Percentiles rank a stretch among this genome's conserved stretches.
phyloP scores from a whole-genome alignment of 2,329 filamentous ascomycete genomes.

The Stachybotrys elegans region DNA sequence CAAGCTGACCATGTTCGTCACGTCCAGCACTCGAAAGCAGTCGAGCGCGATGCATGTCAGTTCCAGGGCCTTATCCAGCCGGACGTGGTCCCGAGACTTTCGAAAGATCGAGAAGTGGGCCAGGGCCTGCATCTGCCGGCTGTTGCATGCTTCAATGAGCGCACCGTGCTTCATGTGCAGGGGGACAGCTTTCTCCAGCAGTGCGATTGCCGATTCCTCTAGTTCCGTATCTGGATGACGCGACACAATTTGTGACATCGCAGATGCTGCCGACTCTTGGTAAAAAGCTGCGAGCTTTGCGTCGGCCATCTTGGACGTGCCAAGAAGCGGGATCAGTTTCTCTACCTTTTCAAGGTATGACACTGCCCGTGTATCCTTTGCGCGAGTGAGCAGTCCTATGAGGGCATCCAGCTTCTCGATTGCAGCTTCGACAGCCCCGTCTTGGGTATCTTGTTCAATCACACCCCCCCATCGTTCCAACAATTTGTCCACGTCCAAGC shows the following conservation, averaged over 20 bases:
- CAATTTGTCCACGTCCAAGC: not conserved
- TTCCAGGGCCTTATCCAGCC: not conserved
- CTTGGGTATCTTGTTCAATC: not conserved
- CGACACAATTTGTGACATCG: not conserved
- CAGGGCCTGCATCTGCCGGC: constrained; percentile 1
- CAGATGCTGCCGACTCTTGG: not conserved
- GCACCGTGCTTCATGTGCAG: not conserved
- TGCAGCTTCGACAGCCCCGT: not conserved
- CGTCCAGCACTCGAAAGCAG: not conserved
- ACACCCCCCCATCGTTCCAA: not conserved
- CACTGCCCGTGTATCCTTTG: not conserved
- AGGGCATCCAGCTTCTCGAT: not conserved
- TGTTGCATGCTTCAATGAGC: not conserved
- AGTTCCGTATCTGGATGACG: not conserved
- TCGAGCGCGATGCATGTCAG: not conserved
- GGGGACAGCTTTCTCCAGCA: not conserved
- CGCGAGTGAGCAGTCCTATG: not conserved
- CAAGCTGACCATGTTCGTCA: not conserved
- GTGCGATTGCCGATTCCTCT: not conserved
- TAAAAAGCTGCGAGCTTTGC: not conserved
- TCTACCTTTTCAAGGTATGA: not conserved
- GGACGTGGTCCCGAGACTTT: not conserved
- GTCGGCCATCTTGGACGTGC: not conserved
- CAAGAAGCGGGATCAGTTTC: not conserved
- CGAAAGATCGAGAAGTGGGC: not conserved